Evolutionary conservation across 164 flowering plant genomes (phyloP), one percentile per base, ranked within the genome.

Genomic region (Protea cynaroides): DNA sequence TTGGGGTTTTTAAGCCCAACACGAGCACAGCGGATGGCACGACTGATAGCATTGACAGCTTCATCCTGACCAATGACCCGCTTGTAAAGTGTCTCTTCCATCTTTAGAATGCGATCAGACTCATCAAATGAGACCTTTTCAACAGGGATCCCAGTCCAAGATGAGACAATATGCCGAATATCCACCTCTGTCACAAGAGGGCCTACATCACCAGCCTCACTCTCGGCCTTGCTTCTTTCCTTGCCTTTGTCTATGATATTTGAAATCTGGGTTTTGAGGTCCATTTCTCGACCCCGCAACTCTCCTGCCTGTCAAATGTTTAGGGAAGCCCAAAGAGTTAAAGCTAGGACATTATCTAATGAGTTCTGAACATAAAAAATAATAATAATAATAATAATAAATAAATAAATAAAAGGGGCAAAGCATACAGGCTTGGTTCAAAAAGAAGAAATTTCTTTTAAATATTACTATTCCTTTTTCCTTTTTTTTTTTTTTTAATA

Each of bases 61-160:
- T 89, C 96, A 59, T 92, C 90, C 72, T 92, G 98, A 49, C 98
- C 98, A 58, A 92, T 78, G 54, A 92, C 83, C 25, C 98, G 73
- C 51, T 63, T 78, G 69, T 92, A 95, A 34, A 92, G 91, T 29
- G 84, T 88, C 62, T 85, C 88, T 68, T 92, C 98, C 96, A 92
- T 89, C 76, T 86, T 89, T 62, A 92, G 88, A 43, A 92, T 92
- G 43, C 92, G 85, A 40, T 82, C 86, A 38, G 97, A 92, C 63
- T 89, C 96, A 65, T 89, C 96, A 4, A 73, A 71, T 4, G 95
- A 84, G 7, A 90, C 95, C 62, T 90, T 90, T 54, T 90, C 92
- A 53, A 84, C 97, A 56, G 95, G 95, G 56, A 90, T 88, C 21
- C 97, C 97, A 70, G 97, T 90, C 95, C 97, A 90, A 1, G 89